Base-by-base conservation (phyloP, 805 yeast genomes). In the Wickerhamiella siamensis region DNA sequence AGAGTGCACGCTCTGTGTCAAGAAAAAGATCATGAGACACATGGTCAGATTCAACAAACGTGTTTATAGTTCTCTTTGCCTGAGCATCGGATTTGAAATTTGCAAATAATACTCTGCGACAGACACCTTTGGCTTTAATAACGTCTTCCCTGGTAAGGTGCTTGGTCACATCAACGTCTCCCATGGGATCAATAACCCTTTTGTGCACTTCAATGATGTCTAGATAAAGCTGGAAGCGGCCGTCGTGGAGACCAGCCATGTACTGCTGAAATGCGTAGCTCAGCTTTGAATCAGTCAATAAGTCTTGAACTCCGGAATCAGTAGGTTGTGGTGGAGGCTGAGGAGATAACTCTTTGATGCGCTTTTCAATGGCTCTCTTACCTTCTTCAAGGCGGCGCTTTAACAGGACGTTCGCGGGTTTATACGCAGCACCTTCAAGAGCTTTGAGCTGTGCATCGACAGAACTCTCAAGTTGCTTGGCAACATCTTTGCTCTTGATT, bases 391-490 rank as follows among this genome's bases (percentile, higher is more conserved):
- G 12, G 6, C 29, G 6, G 29, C 29, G 29, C 29, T 24, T 24
- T 6, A 24, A 12, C 29, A 24, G 29, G 29, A 12, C 29, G 29
- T 24, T 24, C 29, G 29, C 12, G 29, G 29, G 29, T 24, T 24
- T 24, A 12, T 24, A 24, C 29, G 29, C 12, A 8, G 29, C 29
- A 8, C 29, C 29, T 24, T 24, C 29, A 24, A 24, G 29, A 6
- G 29, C 6, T 24, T 24, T 24, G 29, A 24, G 29, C 29, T 24
- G 29, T 8, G 12, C 10, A 6, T 24, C 29, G 29, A 24, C 29
- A 12, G 29, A 24, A 6, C 12, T 24, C 12, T 72, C 61, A 39
- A 69, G 57, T 44, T 73, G 75, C 38, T 69, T 63, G 32, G 77
- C 62, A 20, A 69, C 71, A 1, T 66, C 59, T 2, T 65, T 31